Percentiles rank a stretch among this genome's conserved stretches.
Conservation (phyloP, 768 basidiomycete genomes). For the Cystofilobasidium capitatum region DNA sequence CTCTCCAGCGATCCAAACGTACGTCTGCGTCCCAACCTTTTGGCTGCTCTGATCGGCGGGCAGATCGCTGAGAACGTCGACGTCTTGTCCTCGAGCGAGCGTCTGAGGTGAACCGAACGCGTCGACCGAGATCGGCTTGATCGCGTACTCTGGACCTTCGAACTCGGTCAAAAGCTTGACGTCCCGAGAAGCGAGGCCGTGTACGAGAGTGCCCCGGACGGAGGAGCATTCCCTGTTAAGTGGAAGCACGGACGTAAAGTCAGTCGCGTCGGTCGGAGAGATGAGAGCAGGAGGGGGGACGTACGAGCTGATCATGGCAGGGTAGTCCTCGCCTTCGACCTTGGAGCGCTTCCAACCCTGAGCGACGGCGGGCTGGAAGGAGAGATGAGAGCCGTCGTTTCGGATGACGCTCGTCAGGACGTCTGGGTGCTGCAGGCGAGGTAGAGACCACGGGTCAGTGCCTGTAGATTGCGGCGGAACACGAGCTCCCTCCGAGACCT, state of each 20-base stretch:
- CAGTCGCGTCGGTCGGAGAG: not conserved
- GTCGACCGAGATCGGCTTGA: not conserved
- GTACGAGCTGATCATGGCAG: constrained; percentile 3
- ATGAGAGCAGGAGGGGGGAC: not conserved
- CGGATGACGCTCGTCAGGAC: constrained; percentile 8
- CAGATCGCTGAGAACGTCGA: not conserved
- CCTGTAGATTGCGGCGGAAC: not conserved
- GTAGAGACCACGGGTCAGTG: not conserved
- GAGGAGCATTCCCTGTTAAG: not conserved
- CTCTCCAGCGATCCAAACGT: constrained; percentile 9
- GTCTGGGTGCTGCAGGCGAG: not conserved
- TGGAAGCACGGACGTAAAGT: not conserved
- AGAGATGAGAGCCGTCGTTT: constrained; percentile 2
- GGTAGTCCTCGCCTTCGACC: constrained; percentile 23
- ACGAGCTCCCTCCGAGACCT: not conserved
- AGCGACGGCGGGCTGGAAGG: constrained; percentile 10
- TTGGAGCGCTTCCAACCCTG: not conserved
- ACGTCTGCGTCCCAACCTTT: not conserved
- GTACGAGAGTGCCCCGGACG: constrained; percentile 20
- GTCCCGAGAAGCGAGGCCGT: constrained; percentile 6
- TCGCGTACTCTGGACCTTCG: constrained; percentile 16
- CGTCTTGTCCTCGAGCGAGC: not conserved
- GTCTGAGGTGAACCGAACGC: not conserved
- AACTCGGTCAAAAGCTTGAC: constrained; percentile 6
- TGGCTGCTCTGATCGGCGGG: not conserved